Evolutionary conservation across 2,329 filamentous ascomycete genomes (phyloP).

Genomic region (Exophiala dermatitidis): DNA sequence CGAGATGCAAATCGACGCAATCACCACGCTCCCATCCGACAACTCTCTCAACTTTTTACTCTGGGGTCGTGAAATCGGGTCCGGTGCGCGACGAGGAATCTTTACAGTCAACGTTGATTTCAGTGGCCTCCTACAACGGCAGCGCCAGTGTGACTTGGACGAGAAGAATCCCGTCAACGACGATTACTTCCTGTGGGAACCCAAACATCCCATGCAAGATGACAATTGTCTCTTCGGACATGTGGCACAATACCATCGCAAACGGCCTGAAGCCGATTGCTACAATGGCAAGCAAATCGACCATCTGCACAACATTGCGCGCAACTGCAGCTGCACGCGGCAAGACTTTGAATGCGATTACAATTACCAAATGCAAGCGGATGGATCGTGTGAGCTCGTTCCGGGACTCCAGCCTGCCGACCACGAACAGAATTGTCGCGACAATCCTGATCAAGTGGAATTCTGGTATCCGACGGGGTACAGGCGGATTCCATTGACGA

Average conservation of each 20-base stretch:
- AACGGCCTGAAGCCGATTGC: constrained; percentile 70
- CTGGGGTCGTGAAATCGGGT: constrained; percentile 60
- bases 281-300: constrained; percentile 62
- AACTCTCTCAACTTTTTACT: constrained; percentile 85
- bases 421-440: constrained; percentile 51
- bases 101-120: constrained; percentile 85
- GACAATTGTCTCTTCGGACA: constrained; percentile 90
- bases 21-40: constrained; percentile 83
- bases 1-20: constrained; percentile 66
- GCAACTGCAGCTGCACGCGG: constrained; percentile 75
- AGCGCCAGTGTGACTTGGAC: constrained; percentile 57
- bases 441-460: constrained; percentile 62
- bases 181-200: constrained; percentile 81
- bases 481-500: constrained; percentile 81
- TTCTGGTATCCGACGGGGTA: constrained; percentile 85
- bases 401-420: constrained; percentile 60
- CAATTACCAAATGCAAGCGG: constrained; percentile 76
- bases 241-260: constrained; percentile 79
- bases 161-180: constrained; percentile 52
- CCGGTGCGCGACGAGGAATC: constrained; percentile 42
- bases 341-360: constrained; percentile 94
- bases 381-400: constrained; percentile 72
- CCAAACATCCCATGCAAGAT: constrained; percentile 69
- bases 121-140: constrained; percentile 63
- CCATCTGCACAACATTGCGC: constrained; percentile 55